Base-by-base conservation (phyloP, 2,329 filamentous ascomycete species). In the Aspergillus glaucus region DNA sequence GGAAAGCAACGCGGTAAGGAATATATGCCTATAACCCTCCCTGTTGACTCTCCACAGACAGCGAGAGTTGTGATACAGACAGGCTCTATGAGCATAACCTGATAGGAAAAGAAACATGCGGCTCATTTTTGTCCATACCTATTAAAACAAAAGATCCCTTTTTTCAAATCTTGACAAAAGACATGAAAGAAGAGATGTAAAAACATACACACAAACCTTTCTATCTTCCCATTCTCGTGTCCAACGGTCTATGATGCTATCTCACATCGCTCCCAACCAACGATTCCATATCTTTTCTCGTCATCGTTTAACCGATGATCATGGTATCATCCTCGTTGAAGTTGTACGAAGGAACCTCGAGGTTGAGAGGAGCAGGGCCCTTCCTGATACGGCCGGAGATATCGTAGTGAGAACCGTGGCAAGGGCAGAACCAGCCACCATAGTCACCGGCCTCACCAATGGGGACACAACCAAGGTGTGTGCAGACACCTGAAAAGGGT, bases 381-480 rank as follows among this genome's bases (percentile, higher is more conserved):
- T 88, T 96, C 79, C 93, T 86, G 82, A 95, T 88, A 76, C 93
- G 90, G 73, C 93, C 93, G 57, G 91, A 97, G 74, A 98, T 97
- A 73, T 98, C 93, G 84, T 98, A 98, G 81, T 98, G 93, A 62
- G 91, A 96, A 75, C 93, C 93, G 83, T 98, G 93, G 87, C 93
- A 98, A 59, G 93, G 93, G 81, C 93, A 98, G 87, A 98, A 98
- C 93, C 93, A 98, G 70, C 93, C 93, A 71, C 93, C 93, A 67
- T 79, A 98, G 76, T 98, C 94, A 73, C 93, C 93, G 58, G 93
- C 89, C 80, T 98, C 93, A 67, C 94, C 93, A 66, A 98, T 98
- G 69, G 93, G 93, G 62, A 98, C 93, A 82, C 93, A 98, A 77
- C 93, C 93, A 69, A 98, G 79, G 77, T 98, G 93, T 67, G 93